Base-by-base conservation (phyloP, 805 yeast species). In the Candida qinlingensis region DNA sequence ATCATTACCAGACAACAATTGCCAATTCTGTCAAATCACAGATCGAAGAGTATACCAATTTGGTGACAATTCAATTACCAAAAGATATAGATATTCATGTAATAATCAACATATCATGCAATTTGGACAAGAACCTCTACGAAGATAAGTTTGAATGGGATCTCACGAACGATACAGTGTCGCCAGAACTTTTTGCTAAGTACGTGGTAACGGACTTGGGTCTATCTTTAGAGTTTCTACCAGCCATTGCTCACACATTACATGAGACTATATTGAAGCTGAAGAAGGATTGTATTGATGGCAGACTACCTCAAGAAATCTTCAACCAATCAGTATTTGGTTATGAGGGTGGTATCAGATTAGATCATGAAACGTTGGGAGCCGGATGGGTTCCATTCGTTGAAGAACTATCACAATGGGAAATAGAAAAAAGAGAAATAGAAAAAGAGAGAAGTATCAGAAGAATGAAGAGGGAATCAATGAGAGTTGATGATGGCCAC, bases 91-190 rank as follows among this genome's bases (percentile, higher is more conserved):
- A 79, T 46, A 68, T 83, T 30, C 94, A 87, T 59, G 96, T 87
- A 1, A 76, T 94, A 4, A 76, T 94, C 35, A 87, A 89, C 54
- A 67, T 94, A 37, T 82, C 92, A 12, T 87, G 94, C 43, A 88
- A 85, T 61, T 70, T 94, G 52, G 89, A 90, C 54, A 87, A 87
- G 62, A 83, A 83, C 57, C 75, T 91, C 39, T 90, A 83, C 59
- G 96, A 90, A 57, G 99, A 94, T 66, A 85, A 86, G 63, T 85
- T 94, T 54, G 98, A 94, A 67, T 92, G 98, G 98, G 95, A 94
- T 61, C 71, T 94, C 39, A 60, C 69, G 7, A 75, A 69, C 53
- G 74, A 70, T 35, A 47, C 61, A 36, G 54, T 65, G 3, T 56
- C 65, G 5, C 97, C 99, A 0, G 96, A 90, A 63, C 69, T 69